Base-by-base conservation (phyloP, 2,329 filamentous ascomycete genomes). In the Trichoderma pleuroti region DNA sequence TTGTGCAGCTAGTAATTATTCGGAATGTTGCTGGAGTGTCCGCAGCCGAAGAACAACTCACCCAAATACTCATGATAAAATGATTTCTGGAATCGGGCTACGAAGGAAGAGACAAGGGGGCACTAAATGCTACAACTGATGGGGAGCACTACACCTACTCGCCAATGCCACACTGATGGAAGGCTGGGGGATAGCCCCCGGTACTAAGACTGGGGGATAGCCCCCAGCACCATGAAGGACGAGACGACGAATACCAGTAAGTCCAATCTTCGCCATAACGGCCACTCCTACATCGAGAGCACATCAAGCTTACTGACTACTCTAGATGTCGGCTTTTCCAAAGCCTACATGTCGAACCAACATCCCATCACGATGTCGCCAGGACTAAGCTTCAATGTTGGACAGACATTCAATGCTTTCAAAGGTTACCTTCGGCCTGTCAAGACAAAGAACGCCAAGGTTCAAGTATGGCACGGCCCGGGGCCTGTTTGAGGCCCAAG, bases 51-150 rank as follows among this genome's bases (percentile, higher is more conserved):
- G 92, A 94, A 74, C 90, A 92, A 4, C 90, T 97, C 76, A 97
- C 97, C 76, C 89, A 95, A 75, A 86, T 98, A 8, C 88, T 98
- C 56, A 92, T 93, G 86, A 82, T 98, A 34, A 98, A 98, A 77
- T 89, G 90, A 30, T 97, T 95, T 74, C 84, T 97, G 0, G 85
- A 86, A 63, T 87, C 90, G 1, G n/a, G n/a, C n/a, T n/a, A n/a
- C n/a, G n/a, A n/a, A n/a, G n/a, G n/a, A n/a, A n/a, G n/a, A n/a
- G n/a, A n/a, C n/a, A n/a, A n/a, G n/a, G n/a, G n/a, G n/a, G 39
- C 26, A 16, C 8, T 39, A 42, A 10, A 42, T 42, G 39, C 39
- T 42, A 10, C 39, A 42, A 42, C 39, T 42, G 39, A 9, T 16
- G 8, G 39, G 8, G 36, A 14, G 3, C 18, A 39, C 36, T 39